phyloP scores from a whole-genome alignment of 768 basidiomycete genomes.

The Macrocybe gigantea region DNA sequence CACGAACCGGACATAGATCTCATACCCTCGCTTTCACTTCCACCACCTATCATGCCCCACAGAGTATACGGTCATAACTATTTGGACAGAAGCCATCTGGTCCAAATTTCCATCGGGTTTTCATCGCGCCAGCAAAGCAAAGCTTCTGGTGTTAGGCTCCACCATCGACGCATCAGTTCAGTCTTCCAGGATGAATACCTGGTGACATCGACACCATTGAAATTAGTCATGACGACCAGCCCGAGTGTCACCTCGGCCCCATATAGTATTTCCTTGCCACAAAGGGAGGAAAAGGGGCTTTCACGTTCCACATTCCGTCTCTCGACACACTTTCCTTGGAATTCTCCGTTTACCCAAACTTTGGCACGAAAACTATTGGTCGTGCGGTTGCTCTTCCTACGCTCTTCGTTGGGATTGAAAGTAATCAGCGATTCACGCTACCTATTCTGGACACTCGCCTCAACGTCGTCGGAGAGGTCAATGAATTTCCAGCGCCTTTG shows the following conservation, averaged over 20 bases:
- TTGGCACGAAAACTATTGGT: slow-evolving; percentile 95
- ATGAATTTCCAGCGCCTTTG: slow-evolving; percentile 10
- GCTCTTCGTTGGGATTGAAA: slow-evolving; percentile 53
- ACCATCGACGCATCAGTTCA: slow-evolving; percentile 68
- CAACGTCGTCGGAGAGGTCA: slow-evolving; percentile 90
- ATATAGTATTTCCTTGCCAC: slow-evolving; percentile 84
- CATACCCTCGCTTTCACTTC: slow-evolving; percentile 91
- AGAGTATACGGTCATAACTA: slow-evolving; percentile 97
- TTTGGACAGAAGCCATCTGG: slow-evolving; percentile 78
- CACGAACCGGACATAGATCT: slow-evolving; percentile 76
- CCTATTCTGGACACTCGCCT: slow-evolving; percentile 91
- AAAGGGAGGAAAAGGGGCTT: slow-evolving; percentile 62
- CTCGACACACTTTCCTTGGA: slow-evolving; percentile 74
- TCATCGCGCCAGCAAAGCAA: slow-evolving; percentile 33
- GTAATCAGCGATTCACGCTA: slow-evolving; percentile 49
- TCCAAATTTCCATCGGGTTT: slow-evolving; percentile 82
- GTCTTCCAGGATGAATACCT: slow-evolving; percentile 62
- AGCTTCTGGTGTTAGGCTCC: slow-evolving; percentile 53
- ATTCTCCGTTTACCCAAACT: slow-evolving; percentile 95
- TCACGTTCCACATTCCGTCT: slow-evolving; percentile 81
- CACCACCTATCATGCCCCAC: slow-evolving; percentile 97
- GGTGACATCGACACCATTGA: slow-evolving; percentile 77
- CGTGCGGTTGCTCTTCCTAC: slow-evolving; percentile 83
- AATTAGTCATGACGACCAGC: slow-evolving; percentile 90
- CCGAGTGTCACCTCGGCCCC: slow-evolving; percentile 82